Base-by-base conservation (phyloP, 225 moss, liverwort and hornwort genomes). In the Marchantia polymorpha region DNA sequence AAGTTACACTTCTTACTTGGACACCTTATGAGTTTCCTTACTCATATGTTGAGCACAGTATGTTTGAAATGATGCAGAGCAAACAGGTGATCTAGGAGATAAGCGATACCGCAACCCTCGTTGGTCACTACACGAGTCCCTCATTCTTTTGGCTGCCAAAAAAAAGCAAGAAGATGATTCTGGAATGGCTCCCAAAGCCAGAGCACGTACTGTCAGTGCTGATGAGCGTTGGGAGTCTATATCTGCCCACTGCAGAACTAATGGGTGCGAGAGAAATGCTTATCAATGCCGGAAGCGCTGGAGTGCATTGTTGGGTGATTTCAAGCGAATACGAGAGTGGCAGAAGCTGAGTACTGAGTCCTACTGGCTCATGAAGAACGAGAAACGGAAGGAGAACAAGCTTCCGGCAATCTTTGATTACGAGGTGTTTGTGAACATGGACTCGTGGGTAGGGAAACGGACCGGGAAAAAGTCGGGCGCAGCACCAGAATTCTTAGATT, bases 271-370 rank as follows among this genome's bases (percentile, higher is more conserved):
- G 81, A 83, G 86, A 77, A 83, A 86, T 73, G 81, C 86, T 30
- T 83, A 86, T 75, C 86, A 83, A 78, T 86, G 86, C 83, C 83
- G 86, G 78, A 86, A 86, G 77, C 86, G 86, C 16, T 86, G 86
- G 86, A 86, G 86, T 79, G 83, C 83, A 55, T 79, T 86, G 77
- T 73, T 81, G 46, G 83, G 86, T 49, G 86, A 86, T 71, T 86
- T 81, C 80, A 86, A 86, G 81, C 83, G 83, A 31, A 83, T 86
- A 64, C 54, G 81, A 65, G 86, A 83, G 17, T 86, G 86, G 86
- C 86, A 86, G 79, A 86, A 76, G 49, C 26, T 59, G 70, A 83
- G 79, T 60, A 48, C 59, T 76, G 86, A 86, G 78, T 76, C 81
- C 20, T 86, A 86, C 64, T 86, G 86, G 86, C 67, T 81, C 39